Evolutionary conservation across 352 stramenopile species (phyloP).

Genomic region (Pythium dissimile): DNA sequence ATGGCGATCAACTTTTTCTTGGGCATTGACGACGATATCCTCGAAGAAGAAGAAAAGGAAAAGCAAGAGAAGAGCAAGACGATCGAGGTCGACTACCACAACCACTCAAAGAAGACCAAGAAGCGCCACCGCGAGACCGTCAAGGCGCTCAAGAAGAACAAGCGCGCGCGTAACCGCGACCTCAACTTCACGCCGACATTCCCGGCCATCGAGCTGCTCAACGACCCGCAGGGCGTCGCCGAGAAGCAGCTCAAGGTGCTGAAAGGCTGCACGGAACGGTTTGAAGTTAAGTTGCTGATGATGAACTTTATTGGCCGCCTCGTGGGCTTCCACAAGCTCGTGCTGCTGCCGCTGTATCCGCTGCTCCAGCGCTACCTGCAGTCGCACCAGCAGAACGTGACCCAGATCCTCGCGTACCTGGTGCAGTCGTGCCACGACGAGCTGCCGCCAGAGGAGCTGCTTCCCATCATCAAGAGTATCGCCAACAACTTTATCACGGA

Average conservation of each 20-base stretch:
- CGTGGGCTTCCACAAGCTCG: constrained; percentile 96
- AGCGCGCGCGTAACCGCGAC: constrained; percentile 76
- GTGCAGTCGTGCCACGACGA: constrained; percentile 97
- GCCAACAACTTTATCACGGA: constrained; percentile 99
- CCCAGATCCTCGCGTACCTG: constrained; percentile 95
- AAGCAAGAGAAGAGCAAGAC: constrained; percentile 84
- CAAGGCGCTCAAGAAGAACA: constrained; percentile 89
- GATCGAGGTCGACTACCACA: constrained; percentile 91
- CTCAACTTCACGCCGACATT: constrained; percentile 85
- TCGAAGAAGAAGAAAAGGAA: constrained; percentile 93
- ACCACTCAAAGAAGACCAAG: constrained; percentile 97
- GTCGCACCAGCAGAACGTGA: constrained; percentile 89
- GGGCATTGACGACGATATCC: constrained; percentile 97
- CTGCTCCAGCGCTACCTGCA: constrained; percentile 93
- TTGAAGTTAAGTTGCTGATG: constrained; percentile 96
- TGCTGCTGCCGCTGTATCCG: constrained; percentile 96
- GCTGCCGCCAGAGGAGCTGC: constrained; percentile 96
- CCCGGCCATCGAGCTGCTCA: constrained; percentile 96
- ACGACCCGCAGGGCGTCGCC: constrained; percentile 94
- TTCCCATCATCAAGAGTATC: constrained; percentile 96
- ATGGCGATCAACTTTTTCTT: constrained; percentile 98
- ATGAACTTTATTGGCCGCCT: constrained; percentile 98
- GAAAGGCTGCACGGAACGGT: constrained; percentile 85
- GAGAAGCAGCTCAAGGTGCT: constrained; percentile 93
- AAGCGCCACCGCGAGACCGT: constrained; percentile 83